Base-by-base conservation (phyloP, 1,139 yeast species). In the Yueomyces sp. region DNA sequence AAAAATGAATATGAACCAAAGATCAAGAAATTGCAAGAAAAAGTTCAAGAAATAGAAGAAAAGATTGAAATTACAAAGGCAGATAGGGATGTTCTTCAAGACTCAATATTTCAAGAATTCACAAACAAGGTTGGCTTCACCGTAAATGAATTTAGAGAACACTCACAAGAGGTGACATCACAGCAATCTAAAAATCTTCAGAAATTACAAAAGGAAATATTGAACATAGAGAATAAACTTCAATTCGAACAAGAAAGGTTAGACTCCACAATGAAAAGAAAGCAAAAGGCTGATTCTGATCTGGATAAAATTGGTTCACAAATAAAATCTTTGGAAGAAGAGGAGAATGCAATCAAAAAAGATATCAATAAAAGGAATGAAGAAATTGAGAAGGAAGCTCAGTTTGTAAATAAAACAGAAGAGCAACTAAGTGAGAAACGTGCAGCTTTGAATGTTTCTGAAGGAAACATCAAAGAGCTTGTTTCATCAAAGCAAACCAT, bases 121-220 rank as follows among this genome's bases (percentile, higher is more conserved):
- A 48, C 61, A 2, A 56, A 55, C 2, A 63, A 79, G 3, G 50
- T 62, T 1, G 69, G 60, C 0, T 81, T 86, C 53, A 65, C 69
- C 48, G 76, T 84, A 39, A 68, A 70, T 42, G 86, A 79, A 39
- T 85, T 81, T 56, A 95, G 85, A 57, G 67, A 65, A 39, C 66
- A 74, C 28, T 85, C 81, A 46, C 89, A 91, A 8, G 67, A 76
- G 2, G 64, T 76, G 9, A 56, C 76, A 46, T 72, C 86, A 55
- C 69, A 71, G 37, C 73, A 78, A 44, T 71, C 82, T 1, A 78
- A 75, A 50, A 87, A 82, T 57, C 68, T 81, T 43, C 68, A 82
- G 3, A 78, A 76, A 50, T 75, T 72, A 49, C 65, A 73, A 32
- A 76, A 75, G 45, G 79, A 83, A 36, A 70, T 81, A 29, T 64